phyloP scores from a whole-genome alignment of 306 rosid genomes.

The Myrica gale region DNA sequence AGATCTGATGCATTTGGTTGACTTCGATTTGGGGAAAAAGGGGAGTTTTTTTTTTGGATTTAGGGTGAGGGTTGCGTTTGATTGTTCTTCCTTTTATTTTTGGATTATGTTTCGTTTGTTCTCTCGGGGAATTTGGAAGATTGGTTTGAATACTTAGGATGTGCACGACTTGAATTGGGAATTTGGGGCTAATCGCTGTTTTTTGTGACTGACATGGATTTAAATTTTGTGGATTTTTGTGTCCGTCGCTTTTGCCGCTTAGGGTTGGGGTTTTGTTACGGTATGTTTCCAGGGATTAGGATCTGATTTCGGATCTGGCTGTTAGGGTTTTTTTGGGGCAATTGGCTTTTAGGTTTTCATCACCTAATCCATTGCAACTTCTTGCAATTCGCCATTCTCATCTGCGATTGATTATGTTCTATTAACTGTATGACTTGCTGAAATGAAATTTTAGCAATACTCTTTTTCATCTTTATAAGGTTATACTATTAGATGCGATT shows the following conservation, averaged over 20 bases:
- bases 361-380: not conserved
- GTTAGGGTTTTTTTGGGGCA: not conserved
- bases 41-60: not conserved
- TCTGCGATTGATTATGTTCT: not conserved
- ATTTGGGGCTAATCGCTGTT: not conserved
- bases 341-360: not conserved
- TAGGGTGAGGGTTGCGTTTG: slow-evolving; percentile 12
- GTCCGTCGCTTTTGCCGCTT: not conserved
- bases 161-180: not conserved
- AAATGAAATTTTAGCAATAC: not conserved
- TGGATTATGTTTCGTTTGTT: not conserved
- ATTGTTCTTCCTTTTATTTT: not conserved
- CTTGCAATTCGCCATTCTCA: not conserved
- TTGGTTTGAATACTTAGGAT: not conserved
- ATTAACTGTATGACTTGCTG: not conserved
- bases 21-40: not conserved
- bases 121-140: not conserved
- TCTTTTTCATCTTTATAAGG: not conserved
- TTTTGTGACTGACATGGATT: not conserved
- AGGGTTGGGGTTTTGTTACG: not conserved
- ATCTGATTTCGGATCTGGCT: not conserved
- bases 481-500: not conserved
- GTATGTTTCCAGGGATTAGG: not conserved
- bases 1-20: slow-evolving; percentile 5
- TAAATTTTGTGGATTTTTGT: not conserved